Percentiles rank a stretch among this genome's conserved stretches.
Conservation (phyloP, 495 filamentous ascomycete genomes). For the Bacidia gigantensis region DNA sequence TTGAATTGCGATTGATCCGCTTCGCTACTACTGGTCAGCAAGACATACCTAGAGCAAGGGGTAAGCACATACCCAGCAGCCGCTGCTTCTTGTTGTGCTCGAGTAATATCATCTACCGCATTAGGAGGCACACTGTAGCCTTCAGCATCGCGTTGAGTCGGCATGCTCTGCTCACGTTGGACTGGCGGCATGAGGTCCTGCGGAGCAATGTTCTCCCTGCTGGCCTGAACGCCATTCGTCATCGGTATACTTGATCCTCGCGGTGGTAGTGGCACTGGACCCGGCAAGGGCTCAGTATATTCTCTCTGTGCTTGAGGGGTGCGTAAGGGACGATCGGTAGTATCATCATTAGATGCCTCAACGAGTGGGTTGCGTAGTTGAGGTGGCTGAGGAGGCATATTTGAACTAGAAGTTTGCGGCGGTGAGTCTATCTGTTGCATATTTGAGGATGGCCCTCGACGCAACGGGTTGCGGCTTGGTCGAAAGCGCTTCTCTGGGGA, state of each 20-base stretch:
- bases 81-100: conserved; percentile 66
- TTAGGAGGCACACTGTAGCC: conserved; percentile 56
- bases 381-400: conserved; percentile 11
- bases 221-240: conserved; percentile 21
- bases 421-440: conserved; percentile 23
- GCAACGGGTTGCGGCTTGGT: conserved; percentile 18
- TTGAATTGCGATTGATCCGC: conserved; percentile 66
- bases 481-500: conserved; percentile 34
- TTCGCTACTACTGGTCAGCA: conserved; percentile 25
- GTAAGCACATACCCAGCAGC: conserved; percentile 31
- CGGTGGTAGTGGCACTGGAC: conserved; percentile 15
- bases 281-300: conserved; percentile 18
- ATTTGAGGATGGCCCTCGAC: conserved; percentile 17
- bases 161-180: conserved; percentile 9
- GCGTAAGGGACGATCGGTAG: conserved; percentile 1
- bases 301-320: conserved; percentile 15
- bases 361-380: not conserved
- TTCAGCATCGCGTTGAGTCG: conserved; percentile 42
- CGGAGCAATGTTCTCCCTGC: conserved; percentile 12
- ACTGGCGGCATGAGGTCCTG: conserved; percentile 22
- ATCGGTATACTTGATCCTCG: conserved; percentile 17
- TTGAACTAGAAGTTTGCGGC: conserved; percentile 13
- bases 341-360: conserved; percentile 1
- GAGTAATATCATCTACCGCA: conserved; percentile 65
- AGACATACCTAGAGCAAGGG: not conserved